Evolutionary conservation across 139 green algal species (phyloP).

Genomic region (Bryopsis sp.): DNA sequence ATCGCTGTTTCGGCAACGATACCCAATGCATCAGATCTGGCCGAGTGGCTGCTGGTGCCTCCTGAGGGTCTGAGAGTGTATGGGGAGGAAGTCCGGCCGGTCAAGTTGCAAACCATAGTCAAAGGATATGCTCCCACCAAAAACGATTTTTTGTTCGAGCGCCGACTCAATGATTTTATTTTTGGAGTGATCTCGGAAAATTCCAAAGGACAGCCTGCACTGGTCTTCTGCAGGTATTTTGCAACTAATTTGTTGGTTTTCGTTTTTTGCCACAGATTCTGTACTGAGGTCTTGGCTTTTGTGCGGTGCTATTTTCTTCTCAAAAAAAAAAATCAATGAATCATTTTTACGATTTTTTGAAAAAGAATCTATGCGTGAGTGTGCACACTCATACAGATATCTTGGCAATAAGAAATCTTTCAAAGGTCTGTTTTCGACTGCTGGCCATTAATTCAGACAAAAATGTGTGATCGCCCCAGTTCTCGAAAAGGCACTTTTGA

Average conservation of each 20-base stretch:
- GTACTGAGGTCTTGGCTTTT: too few relatives aligned
- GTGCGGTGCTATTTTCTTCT: too few relatives aligned
- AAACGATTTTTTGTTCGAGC: slow-evolving; percentile 81
- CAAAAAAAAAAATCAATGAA: slow-evolving; percentile 5
- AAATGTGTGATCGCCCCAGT: slow-evolving; percentile 33
- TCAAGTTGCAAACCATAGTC: slow-evolving; percentile 70
- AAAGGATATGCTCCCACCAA: slow-evolving; percentile 56
- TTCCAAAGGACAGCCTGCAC: slow-evolving; percentile 58
- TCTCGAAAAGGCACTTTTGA: slow-evolving; percentile 69
- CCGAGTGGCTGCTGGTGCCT: slow-evolving; percentile 50
- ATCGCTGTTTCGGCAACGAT: slow-evolving; percentile 79
- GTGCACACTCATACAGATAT: too few relatives aligned
- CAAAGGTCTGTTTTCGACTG: too few relatives aligned
- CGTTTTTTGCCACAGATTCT: too few relatives aligned
- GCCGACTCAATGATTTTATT: slow-evolving; percentile 63
- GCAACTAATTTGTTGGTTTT: not conserved
- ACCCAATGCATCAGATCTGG: slow-evolving; percentile 70
- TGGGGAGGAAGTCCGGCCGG: slow-evolving; percentile 65
- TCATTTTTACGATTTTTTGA: slow-evolving; percentile 7
- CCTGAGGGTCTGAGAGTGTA: slow-evolving; percentile 43
- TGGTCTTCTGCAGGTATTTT: slow-evolving; percentile 83
- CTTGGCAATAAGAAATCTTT: too few relatives aligned
- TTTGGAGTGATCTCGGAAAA: slow-evolving; percentile 53
- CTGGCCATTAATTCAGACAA: not conserved
- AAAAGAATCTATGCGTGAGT: not conserved